Percentiles rank a stretch among this genome's conserved stretches.
Evolutionary conservation across 768 basidiomycete genomes (phyloP).

Genomic region (Xanthoconium purpureum): DNA sequence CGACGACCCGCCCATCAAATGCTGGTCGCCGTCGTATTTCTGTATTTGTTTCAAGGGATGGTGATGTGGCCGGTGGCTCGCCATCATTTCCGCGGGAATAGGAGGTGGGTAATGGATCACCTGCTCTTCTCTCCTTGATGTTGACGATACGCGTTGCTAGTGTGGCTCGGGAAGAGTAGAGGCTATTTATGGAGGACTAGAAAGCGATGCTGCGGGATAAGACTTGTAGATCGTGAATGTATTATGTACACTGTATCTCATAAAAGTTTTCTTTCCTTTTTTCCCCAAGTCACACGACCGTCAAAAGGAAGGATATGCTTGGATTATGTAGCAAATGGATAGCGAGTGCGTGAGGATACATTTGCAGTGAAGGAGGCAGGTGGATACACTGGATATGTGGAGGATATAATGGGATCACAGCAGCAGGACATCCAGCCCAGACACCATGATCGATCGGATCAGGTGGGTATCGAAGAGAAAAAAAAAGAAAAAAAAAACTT

Average conservation of each 20-base stretch:
- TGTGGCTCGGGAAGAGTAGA: neutral
- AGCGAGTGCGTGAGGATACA: conserved; percentile 23
- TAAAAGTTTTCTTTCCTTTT: neutral
- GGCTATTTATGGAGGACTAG: neutral
- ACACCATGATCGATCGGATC: neutral
- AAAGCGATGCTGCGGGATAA: neutral
- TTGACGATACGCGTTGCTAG: neutral
- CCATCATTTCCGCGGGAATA: conserved; percentile 15
- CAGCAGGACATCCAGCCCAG: neutral
- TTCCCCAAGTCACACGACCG: neutral
- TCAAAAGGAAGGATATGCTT: neutral
- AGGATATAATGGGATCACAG: conserved; percentile 4
- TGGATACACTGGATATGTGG: conserved; percentile 19
- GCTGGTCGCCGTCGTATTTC: conserved; percentile 19
- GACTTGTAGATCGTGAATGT: neutral
- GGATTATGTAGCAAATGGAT: conserved; percentile 13
- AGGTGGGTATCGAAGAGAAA: conserved; percentile 8
- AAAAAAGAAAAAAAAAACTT: neutral
- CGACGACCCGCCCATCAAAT: conserved; percentile 19
- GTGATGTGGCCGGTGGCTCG: conserved; percentile 10
- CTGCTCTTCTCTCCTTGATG: neutral
- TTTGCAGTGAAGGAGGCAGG: conserved; percentile 9
- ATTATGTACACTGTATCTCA: conserved; percentile 3
- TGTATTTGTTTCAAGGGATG: conserved; percentile 26
- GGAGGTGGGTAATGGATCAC: neutral